phyloP scores from a whole-genome alignment of 345 rosid species.

The Pugionium cornutum region DNA sequence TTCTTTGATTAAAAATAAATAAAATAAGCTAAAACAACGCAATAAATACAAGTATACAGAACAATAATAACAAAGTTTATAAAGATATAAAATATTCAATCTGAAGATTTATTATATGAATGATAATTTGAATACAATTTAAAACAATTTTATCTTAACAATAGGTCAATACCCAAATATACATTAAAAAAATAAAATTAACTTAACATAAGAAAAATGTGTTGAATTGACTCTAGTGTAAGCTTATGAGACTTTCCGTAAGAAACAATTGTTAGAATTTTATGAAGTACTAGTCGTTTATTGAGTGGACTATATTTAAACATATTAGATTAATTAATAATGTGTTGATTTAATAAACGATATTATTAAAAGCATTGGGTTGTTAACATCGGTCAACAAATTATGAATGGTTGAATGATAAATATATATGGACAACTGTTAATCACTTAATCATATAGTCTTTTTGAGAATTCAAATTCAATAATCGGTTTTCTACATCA shows the following conservation, averaged over 20 bases:
- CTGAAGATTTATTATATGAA: too few species aligned
- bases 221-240: not conserved
- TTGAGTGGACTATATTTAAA: not conserved
- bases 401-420: too few species aligned
- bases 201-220: not conserved
- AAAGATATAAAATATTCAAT: too few species aligned
- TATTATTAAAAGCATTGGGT: too few species aligned
- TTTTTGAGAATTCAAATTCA: too few species aligned
- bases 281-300: not conserved
- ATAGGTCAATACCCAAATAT: not conserved
- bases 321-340: not conserved
- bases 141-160: not conserved
- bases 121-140: too few species aligned
- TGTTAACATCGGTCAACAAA: too few species aligned
- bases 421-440: too few species aligned
- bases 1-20: not conserved
- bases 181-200: not conserved
- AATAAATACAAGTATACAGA: too few species aligned
- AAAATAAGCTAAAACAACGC: too few species aligned
- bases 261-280: not conserved
- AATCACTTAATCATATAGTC: too few species aligned
- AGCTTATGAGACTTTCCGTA: not conserved
- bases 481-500: not conserved
- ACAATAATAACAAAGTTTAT: too few species aligned
- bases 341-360: not conserved